Conservation (phyloP, 805 yeast genomes). For the Wickerhamiella dianesei region DNA sequence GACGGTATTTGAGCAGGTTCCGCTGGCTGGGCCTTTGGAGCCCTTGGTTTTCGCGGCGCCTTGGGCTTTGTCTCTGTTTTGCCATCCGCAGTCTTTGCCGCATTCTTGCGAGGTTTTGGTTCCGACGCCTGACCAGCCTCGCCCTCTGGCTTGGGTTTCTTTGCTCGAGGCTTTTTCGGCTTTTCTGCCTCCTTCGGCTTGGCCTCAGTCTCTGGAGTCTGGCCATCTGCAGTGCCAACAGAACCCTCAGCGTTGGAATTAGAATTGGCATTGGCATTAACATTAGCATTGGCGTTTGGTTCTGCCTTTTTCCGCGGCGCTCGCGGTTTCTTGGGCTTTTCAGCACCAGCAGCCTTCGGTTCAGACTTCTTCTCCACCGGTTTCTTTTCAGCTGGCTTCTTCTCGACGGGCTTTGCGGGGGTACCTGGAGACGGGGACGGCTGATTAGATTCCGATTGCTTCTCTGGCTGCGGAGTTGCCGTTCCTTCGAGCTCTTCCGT, state of each 20-base stretch:
- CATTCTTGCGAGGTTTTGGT: not conserved
- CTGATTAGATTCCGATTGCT: not conserved
- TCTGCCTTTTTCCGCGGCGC: conserved; percentile 9
- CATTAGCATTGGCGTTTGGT: not conserved
- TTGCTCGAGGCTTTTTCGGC: conserved; percentile 6
- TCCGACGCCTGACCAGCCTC: not conserved
- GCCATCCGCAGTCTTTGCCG: not conserved
- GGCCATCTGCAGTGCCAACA: too few relatives aligned
- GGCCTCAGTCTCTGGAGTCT: conserved; percentile 1
- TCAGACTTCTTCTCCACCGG: conserved; percentile 4
- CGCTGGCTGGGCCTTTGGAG: not conserved
- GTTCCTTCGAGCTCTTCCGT: not conserved
- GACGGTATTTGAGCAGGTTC: not conserved
- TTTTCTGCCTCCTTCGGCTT: conserved; percentile 3
- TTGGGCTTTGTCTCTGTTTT: not conserved
- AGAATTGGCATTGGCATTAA: not conserved
- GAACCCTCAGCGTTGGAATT: too few relatives aligned
- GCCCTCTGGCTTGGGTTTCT: conserved; percentile 4
- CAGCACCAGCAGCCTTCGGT: conserved; percentile 3
- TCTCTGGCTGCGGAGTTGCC: not conserved
- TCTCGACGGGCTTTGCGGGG: not conserved
- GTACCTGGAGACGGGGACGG: not conserved
- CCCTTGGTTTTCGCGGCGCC: conserved; percentile 1
- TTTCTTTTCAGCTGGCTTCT: conserved; percentile 3
- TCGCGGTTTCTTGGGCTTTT: conserved; percentile 7